Conservation (phyloP, 345 rosid genomes). For the Euphorbia lathyris region DNA sequence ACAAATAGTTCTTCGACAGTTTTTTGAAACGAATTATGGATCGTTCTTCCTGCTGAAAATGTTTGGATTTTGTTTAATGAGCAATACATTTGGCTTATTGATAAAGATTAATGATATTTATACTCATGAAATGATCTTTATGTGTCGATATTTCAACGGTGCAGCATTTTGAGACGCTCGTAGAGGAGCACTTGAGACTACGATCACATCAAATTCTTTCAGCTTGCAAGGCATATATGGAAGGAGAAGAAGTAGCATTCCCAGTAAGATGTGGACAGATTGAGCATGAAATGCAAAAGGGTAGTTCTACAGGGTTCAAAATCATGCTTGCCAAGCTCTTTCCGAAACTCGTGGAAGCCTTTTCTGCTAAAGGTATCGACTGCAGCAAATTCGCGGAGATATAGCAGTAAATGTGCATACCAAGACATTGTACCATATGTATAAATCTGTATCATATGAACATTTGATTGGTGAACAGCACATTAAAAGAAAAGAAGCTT, state of each 20-base stretch:
- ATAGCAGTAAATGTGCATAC: slow-evolving; percentile 22
- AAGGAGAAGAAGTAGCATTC: slow-evolving; percentile 59
- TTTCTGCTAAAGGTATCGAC: slow-evolving; percentile 64
- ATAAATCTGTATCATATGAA: slow-evolving; percentile 20
- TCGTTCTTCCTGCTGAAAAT: no score
- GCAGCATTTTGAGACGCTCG: slow-evolving; percentile 81
- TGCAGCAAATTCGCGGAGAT: slow-evolving; percentile 42
- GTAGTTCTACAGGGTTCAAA: slow-evolving; percentile 83
- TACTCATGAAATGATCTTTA: background rate
- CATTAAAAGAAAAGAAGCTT: background rate
- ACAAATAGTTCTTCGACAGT: no score
- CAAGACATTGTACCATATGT: slow-evolving; percentile 12
- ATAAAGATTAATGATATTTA: background rate
- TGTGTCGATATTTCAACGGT: slow-evolving; percentile 4
- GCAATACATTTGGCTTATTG: no score
- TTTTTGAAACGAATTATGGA: no score
- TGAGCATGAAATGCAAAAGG: slow-evolving; percentile 34
- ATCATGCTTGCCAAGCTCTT: slow-evolving; percentile 86
- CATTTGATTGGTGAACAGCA: slow-evolving; percentile 5
- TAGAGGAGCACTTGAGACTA: slow-evolving; percentile 62
- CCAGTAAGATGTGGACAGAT: slow-evolving; percentile 25
- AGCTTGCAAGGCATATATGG: slow-evolving; percentile 75
- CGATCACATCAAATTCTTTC: slow-evolving; percentile 42
- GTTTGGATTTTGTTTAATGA: no score
- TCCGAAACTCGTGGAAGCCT: slow-evolving; percentile 69